Percentiles rank a stretch among this genome's conserved stretches.
Conservation (phyloP, 2,329 filamentous ascomycete genomes). For the Sclerotinia trifoliorum region DNA sequence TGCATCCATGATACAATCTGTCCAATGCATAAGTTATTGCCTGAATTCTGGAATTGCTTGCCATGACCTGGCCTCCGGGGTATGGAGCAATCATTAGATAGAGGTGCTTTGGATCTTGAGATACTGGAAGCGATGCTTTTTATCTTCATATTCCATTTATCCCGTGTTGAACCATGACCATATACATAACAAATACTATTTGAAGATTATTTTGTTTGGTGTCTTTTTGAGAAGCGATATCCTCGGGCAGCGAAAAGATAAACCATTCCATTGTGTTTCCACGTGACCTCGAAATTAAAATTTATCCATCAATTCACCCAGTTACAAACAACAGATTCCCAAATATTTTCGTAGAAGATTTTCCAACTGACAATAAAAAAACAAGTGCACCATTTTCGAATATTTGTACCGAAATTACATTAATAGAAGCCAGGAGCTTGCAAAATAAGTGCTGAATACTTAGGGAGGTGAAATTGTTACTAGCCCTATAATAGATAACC, state of each 20-base stretch:
- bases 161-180: background rate
- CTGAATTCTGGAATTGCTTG: background rate
- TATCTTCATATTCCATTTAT: background rate
- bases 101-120: background rate
- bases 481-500: slow-evolving; percentile 22
- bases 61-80: no score
- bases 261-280: background rate
- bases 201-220: background rate
- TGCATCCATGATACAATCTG: slow-evolving; percentile 2
- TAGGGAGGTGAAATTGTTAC: slow-evolving; percentile 14
- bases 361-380: background rate
- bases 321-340: background rate
- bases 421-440: background rate
- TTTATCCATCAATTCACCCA: background rate
- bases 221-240: background rate
- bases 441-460: slow-evolving; percentile 4
- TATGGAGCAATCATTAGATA: slow-evolving; percentile 6
- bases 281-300: background rate
- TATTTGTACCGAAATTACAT: background rate
- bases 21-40: background rate
- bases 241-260: background rate
- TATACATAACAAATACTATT: background rate
- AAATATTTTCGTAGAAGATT: background rate
- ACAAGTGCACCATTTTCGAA: background rate
- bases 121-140: slow-evolving; percentile 1